phyloP scores from a whole-genome alignment of 2,329 filamentous ascomycete species.

The Aaosphaeria arxii region DNA sequence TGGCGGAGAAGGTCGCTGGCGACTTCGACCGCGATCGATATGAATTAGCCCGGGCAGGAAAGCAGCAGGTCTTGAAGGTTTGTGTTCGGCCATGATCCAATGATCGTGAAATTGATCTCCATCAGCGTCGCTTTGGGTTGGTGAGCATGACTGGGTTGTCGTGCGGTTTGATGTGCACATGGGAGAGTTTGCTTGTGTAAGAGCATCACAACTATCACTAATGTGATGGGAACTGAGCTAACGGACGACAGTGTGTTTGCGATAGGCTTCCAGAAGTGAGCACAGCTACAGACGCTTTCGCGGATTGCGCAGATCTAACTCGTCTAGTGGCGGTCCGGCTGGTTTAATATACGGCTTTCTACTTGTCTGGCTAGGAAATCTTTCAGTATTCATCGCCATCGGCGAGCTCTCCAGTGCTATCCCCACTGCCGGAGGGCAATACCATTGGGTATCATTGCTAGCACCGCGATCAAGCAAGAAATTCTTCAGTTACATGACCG shows the following conservation, averaged over 20 bases:
- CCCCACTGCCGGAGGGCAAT: conserved; percentile 39
- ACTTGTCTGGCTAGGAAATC: conserved; percentile 35
- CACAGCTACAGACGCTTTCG: not conserved
- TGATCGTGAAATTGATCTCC: conserved; percentile 5
- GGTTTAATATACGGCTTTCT: conserved; percentile 37
- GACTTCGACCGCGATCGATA: conserved; percentile 31
- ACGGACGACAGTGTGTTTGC: conserved; percentile 24
- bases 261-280: conserved; percentile 35
- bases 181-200: conserved; percentile 38
- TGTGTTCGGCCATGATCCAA: not conserved
- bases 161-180: conserved; percentile 37
- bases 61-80: conserved; percentile 36
- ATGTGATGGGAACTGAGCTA: not conserved
- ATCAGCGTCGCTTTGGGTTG: conserved; percentile 34
- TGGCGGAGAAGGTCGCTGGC: conserved; percentile 18
- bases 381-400: conserved; percentile 35
- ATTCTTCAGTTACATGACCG: conserved; percentile 45
- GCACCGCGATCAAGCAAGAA: conserved; percentile 41
- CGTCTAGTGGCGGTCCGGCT: conserved; percentile 31
- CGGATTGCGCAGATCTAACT: conserved; percentile 1
- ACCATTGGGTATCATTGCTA: conserved; percentile 43
- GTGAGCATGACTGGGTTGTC: conserved; percentile 37
- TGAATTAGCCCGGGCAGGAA: conserved; percentile 34
- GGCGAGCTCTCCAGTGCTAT: conserved; percentile 38
- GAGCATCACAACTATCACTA: conserved; percentile 1